Conservation (phyloP, 2,329 filamentous ascomycete species). For the Apiospora phragmitis region DNA sequence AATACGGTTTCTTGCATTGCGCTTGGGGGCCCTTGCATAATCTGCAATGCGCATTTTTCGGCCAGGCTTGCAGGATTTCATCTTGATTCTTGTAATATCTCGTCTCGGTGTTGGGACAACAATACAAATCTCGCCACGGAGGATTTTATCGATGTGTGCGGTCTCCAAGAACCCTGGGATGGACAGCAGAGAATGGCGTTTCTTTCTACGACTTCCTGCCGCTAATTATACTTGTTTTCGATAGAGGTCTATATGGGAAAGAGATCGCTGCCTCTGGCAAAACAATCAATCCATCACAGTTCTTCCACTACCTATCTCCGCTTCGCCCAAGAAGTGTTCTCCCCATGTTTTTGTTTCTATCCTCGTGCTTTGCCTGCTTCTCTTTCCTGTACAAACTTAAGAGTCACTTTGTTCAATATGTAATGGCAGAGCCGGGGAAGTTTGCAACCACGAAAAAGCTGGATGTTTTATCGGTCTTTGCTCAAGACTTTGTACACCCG, state of each 20-base stretch:
- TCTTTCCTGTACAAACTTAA: constrained; percentile 26
- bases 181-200: constrained; percentile 19
- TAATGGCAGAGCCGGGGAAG: not conserved
- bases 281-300: constrained; percentile 26
- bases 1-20: constrained; percentile 36
- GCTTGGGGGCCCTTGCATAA: constrained; percentile 30
- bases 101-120: constrained; percentile 37
- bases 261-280: constrained; percentile 17
- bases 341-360: constrained; percentile 18
- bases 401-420: constrained; percentile 9
- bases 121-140: constrained; percentile 30
- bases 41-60: constrained; percentile 20
- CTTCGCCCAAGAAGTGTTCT: constrained; percentile 24
- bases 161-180: constrained; percentile 27
- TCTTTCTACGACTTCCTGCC: constrained; percentile 11
- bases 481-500: constrained; percentile 16
- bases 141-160: constrained; percentile 37
- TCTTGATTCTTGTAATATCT: constrained; percentile 45
- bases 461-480: constrained; percentile 34
- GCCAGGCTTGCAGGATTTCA: constrained; percentile 30
- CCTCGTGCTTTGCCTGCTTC: constrained; percentile 16
- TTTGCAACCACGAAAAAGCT: constrained; percentile 15
- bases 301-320: constrained; percentile 15
- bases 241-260: constrained; percentile 8
- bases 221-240: not conserved